Base-by-base conservation (phyloP, 768 basidiomycete species). In the Termitomyces eurrhizus region DNA sequence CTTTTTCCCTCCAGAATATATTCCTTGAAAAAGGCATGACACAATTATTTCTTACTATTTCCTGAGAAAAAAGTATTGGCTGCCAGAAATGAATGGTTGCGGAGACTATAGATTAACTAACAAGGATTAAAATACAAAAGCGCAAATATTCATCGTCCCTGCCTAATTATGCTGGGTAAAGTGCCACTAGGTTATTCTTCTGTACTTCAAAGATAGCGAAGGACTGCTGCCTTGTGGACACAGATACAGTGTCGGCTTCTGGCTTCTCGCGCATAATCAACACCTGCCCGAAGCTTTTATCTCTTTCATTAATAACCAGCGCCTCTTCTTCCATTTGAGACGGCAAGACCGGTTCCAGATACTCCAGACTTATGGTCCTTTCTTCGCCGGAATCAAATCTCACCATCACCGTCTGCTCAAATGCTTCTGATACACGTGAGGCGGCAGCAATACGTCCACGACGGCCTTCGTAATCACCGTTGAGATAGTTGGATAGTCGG, bases 261-360 rank as follows among this genome's bases (percentile, higher is more conserved):
- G 75, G 66, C 35, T 66, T 64, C 59, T 80, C 75, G 39, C 78
- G 69, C 60, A 86, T 70, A 44, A 80, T 74, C 60, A 85, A 77
- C 57, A 77, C 75, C 36, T 73, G 70, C 24, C 68, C 69, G 18
- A 82, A 56, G 53, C 52, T 24, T 55, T 44, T 62, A 14, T 62
- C 36, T 39, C 24, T 50, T 14, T 61, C 56, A 16, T 55, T 60
- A 5, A 61, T 41, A 13, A 79, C 75, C 45, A 88, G 61, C 6
- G 84, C 87, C 42, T 76, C 77, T 46, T 86, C 80, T 8, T 76
- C 78, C 46, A 70, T 73, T 13, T 64, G 57, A 2, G 63, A 59
- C 0, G 83, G 82, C 14, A 62, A 68, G 8, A 80, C 68, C 5
- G 82, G 78, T 3, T 63, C 67, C 29, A 84, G 70, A 57, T 79